phyloP scores from a whole-genome alignment of 805 yeast genomes.

The Lipomyces yamadae region DNA sequence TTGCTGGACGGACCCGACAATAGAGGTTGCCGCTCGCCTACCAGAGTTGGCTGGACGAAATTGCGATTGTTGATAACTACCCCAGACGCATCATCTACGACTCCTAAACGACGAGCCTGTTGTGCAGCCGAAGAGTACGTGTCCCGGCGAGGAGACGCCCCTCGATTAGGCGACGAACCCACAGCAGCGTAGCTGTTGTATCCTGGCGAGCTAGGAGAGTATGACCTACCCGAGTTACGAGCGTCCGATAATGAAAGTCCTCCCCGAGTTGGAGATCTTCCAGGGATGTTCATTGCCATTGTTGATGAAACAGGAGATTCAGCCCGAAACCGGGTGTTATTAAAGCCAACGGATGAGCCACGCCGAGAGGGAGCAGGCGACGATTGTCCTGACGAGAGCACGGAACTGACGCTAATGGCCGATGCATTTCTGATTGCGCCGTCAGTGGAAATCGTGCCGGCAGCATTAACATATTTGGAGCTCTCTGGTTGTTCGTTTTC shows the following conservation, averaged over 20 bases:
- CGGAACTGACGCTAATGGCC: conserved; percentile 28
- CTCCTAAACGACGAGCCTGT: conserved; percentile 16
- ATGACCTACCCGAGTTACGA: neutral
- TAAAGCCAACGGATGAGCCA: conserved; percentile 15
- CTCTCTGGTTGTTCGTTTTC: conserved; percentile 16
- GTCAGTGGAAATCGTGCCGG: neutral
- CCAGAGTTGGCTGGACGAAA: conserved; percentile 32
- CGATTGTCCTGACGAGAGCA: conserved; percentile 14
- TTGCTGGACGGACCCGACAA: conserved; percentile 7
- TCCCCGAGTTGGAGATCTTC: neutral
- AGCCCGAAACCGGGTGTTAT: conserved; percentile 9
- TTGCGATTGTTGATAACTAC: conserved; percentile 17
- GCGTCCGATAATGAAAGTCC: neutral
- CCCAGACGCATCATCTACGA: conserved; percentile 23
- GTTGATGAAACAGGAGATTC: conserved; percentile 21
- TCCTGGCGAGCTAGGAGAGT: conserved; percentile 15
- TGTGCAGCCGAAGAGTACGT: conserved; percentile 27
- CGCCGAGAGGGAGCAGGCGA: conserved; percentile 31
- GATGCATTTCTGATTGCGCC: conserved; percentile 20
- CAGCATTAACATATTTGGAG: conserved; percentile 4
- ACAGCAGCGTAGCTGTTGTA: conserved; percentile 4
- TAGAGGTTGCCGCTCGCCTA: conserved; percentile 34
- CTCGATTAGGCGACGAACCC: conserved; percentile 11
- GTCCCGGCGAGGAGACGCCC: conserved; percentile 30
- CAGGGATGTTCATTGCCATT: conserved; percentile 26